phyloP scores from a whole-genome alignment of 1,284 basidiomycete species.

The Anthracocystis panici-leucophaei region DNA sequence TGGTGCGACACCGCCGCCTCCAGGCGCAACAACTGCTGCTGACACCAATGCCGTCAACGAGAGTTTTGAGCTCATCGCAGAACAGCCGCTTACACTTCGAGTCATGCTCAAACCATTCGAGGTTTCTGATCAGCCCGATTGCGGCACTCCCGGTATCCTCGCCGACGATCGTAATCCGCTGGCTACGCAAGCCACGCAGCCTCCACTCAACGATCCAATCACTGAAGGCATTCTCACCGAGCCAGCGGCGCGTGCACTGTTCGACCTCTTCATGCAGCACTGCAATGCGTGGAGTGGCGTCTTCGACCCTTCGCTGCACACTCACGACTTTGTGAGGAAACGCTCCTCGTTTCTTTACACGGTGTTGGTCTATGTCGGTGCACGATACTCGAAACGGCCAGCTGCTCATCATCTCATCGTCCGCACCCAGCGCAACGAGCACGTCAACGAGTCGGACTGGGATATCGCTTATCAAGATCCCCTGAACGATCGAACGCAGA shows the following conservation, averaged over 20 bases:
- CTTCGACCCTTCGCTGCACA: constrained; percentile 43
- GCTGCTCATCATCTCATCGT: constrained; percentile 43
- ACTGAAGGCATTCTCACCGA: constrained; percentile 44
- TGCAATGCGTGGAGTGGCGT: constrained; percentile 43
- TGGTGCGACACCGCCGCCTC: constrained; percentile 32
- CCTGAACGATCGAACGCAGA: constrained; percentile 15
- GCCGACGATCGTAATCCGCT: constrained; percentile 36
- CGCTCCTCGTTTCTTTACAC: constrained; percentile 54
- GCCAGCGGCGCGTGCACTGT: constrained; percentile 43
- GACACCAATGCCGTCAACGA: constrained; percentile 51
- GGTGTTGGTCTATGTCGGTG: constrained; percentile 44
- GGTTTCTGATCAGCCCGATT: constrained; percentile 40
- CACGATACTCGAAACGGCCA: constrained; percentile 30
- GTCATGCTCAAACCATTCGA: constrained; percentile 56
- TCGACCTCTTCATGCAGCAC: constrained; percentile 46
- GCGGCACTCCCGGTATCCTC: constrained; percentile 34
- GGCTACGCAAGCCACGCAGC: constrained; percentile 29
- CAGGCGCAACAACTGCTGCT: constrained; percentile 19
- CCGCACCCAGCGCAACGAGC: constrained; percentile 31
- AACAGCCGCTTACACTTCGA: constrained; percentile 46
- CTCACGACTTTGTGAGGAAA: constrained; percentile 53
- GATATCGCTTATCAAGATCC: constrained; percentile 38
- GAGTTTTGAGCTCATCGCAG: constrained; percentile 52
- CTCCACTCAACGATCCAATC: constrained; percentile 43
- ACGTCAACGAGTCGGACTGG: constrained; percentile 28